phyloP scores from a whole-genome alignment of 345 rosid genomes.

The Microthlaspi erraticum region DNA sequence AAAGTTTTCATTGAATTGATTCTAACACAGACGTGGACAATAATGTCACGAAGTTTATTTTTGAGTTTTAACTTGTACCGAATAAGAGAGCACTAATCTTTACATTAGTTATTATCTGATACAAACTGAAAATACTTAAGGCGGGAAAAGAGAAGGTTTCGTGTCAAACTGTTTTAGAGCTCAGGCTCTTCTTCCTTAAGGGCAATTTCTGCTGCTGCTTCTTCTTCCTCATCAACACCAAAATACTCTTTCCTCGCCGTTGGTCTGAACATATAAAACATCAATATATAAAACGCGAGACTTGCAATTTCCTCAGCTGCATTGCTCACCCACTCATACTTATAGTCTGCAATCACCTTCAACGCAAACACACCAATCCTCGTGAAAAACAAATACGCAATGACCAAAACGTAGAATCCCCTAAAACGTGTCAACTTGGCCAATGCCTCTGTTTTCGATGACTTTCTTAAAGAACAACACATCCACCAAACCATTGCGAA shows the following conservation, averaged over 20 bases:
- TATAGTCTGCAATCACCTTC: constrained; percentile 61
- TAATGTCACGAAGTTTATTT: background rate
- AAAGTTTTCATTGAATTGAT: background rate
- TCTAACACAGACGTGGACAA: background rate
- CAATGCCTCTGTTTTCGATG: constrained; percentile 59
- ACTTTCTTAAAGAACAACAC: constrained; percentile 59
- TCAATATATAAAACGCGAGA: constrained; percentile 60
- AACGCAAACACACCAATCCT: constrained; percentile 72
- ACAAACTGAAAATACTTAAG: background rate
- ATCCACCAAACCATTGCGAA: constrained; percentile 81
- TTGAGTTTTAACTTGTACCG: too few relatives aligned
- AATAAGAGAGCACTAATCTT: background rate
- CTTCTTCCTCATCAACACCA: constrained; percentile 65
- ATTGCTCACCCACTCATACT: constrained; percentile 81
- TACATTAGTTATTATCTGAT: background rate
- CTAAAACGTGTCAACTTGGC: constrained; percentile 69
- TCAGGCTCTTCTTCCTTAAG: constrained; percentile 45
- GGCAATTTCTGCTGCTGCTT: constrained; percentile 57
- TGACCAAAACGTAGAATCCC: constrained; percentile 74
- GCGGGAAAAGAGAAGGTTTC: constrained; percentile 14
- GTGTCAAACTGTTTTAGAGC: constrained; percentile 68
- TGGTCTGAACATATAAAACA: constrained; percentile 86
- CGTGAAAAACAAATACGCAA: constrained; percentile 77
- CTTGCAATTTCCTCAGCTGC: constrained; percentile 74
- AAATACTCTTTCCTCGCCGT: constrained; percentile 73